These are phyloP conservation scores for Penicillium rolfsii DNA, from an alignment of 2,329 filamentous ascomycete genomes.

Conservation along the genomic window DNA sequence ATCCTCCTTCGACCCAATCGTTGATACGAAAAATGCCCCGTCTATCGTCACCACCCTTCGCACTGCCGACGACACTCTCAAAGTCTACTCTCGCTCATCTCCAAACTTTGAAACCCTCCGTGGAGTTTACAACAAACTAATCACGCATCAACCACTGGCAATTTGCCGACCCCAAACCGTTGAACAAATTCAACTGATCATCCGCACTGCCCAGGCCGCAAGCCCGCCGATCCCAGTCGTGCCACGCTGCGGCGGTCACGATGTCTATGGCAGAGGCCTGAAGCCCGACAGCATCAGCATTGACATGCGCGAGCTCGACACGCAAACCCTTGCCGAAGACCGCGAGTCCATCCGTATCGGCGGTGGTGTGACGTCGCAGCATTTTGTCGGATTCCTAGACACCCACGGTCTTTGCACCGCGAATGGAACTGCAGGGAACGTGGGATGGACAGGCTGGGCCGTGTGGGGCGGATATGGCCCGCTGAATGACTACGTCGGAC, in stretches of 20 bases:
- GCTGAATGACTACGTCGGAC: neutral
- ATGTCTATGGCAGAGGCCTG: neutral
- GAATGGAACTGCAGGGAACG: neutral
- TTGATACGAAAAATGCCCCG: neutral
- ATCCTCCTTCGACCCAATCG: neutral
- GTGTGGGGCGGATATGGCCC: neutral
- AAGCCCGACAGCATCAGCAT: neutral
- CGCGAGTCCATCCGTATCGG: neutral
- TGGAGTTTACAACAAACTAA: neutral
- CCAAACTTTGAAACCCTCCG: neutral
- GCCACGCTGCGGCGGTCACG: neutral
- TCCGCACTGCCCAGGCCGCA: neutral
- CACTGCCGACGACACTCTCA: neutral
- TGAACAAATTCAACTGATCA: neutral
- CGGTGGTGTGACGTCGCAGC: neutral
- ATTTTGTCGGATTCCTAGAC: neutral
- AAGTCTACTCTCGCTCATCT: neutral
- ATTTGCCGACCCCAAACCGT: neutral
- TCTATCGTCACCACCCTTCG: neutral
- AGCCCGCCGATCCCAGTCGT: neutral
- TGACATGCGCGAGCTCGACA: neutral
- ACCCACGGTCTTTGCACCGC: neutral
- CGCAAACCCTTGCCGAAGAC: neutral
- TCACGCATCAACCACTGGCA: neutral
- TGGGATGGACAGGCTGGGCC: neutral